Evolutionary conservation across 2,329 filamentous ascomycete genomes (phyloP).

Genomic region (Ceratocystis diversiconidia): DNA sequence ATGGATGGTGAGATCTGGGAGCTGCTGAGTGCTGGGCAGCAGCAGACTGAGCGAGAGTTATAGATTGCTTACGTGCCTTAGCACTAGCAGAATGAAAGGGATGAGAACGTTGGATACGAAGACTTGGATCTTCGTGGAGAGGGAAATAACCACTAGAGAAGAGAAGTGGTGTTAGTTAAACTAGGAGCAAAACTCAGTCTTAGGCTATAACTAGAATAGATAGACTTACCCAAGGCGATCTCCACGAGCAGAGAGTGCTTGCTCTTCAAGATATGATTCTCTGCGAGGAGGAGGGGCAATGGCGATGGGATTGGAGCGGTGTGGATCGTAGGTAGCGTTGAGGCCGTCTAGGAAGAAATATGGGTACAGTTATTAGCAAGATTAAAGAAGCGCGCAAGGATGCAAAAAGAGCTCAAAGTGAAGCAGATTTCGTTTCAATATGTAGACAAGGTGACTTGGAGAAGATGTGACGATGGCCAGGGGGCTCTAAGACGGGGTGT

Average conservation of each 20-base stretch:
- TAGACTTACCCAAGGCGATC: conserved; percentile 43
- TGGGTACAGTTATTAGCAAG: background rate
- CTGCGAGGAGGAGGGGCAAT: conserved; percentile 26
- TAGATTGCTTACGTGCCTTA: conserved; percentile 15
- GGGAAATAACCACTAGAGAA: conserved; percentile 43
- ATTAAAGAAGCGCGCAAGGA: no score
- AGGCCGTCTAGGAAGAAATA: background rate
- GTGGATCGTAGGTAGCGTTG: conserved; percentile 23
- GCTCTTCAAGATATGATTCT: conserved; percentile 24
- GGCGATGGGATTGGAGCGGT: conserved; percentile 32
- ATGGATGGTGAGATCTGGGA: background rate
- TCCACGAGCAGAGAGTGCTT: conserved; percentile 40
- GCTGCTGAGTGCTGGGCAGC: conserved; percentile 6
- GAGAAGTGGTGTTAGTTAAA: conserved; percentile 9
- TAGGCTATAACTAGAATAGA: conserved; percentile 4
- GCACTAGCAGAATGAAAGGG: conserved; percentile 30
- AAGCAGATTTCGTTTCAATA: background rate
- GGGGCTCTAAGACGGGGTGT: background rate
- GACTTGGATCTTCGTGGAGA: conserved; percentile 40
- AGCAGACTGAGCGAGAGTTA: conserved; percentile 15
- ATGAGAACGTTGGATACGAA: conserved; percentile 35
- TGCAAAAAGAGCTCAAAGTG: background rate
- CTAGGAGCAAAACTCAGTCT: no score
- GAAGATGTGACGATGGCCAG: background rate
- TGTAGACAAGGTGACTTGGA: background rate